These are phyloP conservation scores for Rostrohypoxylon terebratum DNA, from an alignment of 495 filamentous ascomycete genomes.

Conservation along the genomic window DNA sequence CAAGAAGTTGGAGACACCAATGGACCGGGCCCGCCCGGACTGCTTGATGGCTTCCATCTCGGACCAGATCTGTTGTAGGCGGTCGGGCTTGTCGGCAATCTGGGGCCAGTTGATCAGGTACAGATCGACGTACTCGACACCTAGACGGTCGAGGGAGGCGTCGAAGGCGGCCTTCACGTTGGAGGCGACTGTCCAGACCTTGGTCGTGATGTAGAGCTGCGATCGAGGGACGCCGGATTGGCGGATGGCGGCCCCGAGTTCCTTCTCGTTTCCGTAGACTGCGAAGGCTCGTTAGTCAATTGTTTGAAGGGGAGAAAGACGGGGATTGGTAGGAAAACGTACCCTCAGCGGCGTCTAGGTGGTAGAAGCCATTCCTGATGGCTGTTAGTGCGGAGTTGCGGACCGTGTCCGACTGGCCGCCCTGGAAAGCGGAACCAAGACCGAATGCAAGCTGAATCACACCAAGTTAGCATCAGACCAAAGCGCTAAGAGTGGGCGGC, in stretches of 20 bases:
- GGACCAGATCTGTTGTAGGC: slow-evolving; percentile 78
- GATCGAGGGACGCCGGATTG: slow-evolving; percentile 72
- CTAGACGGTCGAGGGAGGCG: slow-evolving; percentile 77
- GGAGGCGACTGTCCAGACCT: slow-evolving; percentile 67
- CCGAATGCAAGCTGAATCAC: slow-evolving; percentile 76
- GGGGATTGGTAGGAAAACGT: slow-evolving; percentile 8
- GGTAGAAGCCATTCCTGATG: slow-evolving; percentile 75
- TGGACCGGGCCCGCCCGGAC: slow-evolving; percentile 77
- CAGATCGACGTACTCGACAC: slow-evolving; percentile 84
- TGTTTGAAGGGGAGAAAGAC: neutral
- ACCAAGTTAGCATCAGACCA: slow-evolving; percentile 5
- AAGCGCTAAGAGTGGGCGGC: neutral
- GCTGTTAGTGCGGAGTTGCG: slow-evolving; percentile 74
- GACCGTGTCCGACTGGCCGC: slow-evolving; percentile 60
- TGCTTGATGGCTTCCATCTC: slow-evolving; percentile 79
- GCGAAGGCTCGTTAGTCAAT: slow-evolving; percentile 4
- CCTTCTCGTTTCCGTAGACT: slow-evolving; percentile 84
- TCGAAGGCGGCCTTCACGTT: slow-evolving; percentile 76
- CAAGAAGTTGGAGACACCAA: slow-evolving; percentile 88
- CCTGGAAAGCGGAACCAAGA: slow-evolving; percentile 62
- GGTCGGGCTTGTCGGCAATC: slow-evolving; percentile 68
- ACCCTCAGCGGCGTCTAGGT: slow-evolving; percentile 84
- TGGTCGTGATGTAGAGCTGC: slow-evolving; percentile 82
- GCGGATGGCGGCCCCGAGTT: slow-evolving; percentile 80
- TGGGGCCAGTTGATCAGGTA: slow-evolving; percentile 86